Percentiles rank a stretch among this genome's conserved stretches.
Conservation (phyloP, 495 filamentous ascomycete species). For the Haplographium delicatum region DNA sequence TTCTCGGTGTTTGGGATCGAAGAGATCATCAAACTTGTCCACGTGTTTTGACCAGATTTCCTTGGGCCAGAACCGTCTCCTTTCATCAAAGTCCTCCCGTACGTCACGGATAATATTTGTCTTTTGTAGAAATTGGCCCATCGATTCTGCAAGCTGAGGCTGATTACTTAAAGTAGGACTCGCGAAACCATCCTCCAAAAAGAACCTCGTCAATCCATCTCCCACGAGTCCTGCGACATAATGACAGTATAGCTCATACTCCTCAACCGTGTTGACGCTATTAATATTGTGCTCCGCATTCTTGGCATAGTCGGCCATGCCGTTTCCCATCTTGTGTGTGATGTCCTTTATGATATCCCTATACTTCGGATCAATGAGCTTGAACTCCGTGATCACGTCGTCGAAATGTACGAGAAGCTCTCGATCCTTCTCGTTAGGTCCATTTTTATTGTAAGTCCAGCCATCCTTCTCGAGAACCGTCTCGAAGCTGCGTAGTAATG, state of each 20-base stretch:
- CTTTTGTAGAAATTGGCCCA: constrained; percentile 97
- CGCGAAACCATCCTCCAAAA: constrained; percentile 80
- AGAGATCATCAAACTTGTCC: constrained; percentile 81
- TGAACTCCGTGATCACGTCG: constrained; percentile 77
- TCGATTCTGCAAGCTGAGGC: constrained; percentile 78
- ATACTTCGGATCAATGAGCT: constrained; percentile 81
- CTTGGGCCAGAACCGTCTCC: constrained; percentile 86
- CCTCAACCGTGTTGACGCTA: constrained; percentile 74
- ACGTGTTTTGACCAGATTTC: constrained; percentile 96
- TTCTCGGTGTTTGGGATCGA: constrained; percentile 71
- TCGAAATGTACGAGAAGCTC: constrained; percentile 89
- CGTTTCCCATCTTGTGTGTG: constrained; percentile 90
- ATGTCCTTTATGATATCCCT: constrained; percentile 88
- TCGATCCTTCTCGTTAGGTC: constrained; percentile 90
- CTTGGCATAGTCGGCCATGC: constrained; percentile 91
- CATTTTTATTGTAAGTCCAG: constrained; percentile 83
- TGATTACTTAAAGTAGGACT: constrained; percentile 78
- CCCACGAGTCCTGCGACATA: constrained; percentile 97
- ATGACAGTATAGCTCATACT: constrained; percentile 94
- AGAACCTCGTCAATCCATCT: constrained; percentile 84
- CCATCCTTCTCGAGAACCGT: constrained; percentile 71
- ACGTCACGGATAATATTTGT: constrained; percentile 97
- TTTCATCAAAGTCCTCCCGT: constrained; percentile 80
- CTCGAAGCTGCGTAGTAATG: constrained; percentile 76
- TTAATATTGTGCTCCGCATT: constrained; percentile 73